Percentiles rank a stretch among this genome's conserved stretches.
Conservation (phyloP, 345 rosid species). For the Leavenworthia alabamica region DNA sequence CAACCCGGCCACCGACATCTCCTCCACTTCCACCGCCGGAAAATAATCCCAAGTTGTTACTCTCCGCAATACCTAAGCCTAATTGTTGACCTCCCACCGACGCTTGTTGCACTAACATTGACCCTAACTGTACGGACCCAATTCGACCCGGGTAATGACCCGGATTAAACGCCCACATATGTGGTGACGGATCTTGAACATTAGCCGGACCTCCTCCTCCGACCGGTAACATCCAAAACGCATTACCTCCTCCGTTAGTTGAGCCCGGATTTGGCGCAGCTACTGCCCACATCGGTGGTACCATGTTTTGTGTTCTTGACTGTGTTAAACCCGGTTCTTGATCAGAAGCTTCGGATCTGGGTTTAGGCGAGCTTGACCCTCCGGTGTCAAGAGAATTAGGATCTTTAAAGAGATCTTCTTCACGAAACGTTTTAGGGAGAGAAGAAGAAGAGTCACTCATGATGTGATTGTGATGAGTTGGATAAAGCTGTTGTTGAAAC, state of each 20-base stretch:
- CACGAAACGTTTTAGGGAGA: neutral
- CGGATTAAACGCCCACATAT: slow-evolving; percentile 57
- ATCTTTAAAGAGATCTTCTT: slow-evolving; percentile 21
- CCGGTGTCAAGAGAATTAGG: neutral
- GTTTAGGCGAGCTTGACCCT: slow-evolving; percentile 24
- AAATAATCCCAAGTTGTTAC: slow-evolving; percentile 39
- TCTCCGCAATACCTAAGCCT: slow-evolving; percentile 38
- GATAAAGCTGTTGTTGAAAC: slow-evolving; percentile 13
- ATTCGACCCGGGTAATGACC: slow-evolving; percentile 36
- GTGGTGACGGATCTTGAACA: slow-evolving; percentile 29
- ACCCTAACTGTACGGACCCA: slow-evolving; percentile 46
- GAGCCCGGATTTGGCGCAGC: slow-evolving; percentile 52
- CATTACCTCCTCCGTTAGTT: slow-evolving; percentile 40
- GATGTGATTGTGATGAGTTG: neutral
- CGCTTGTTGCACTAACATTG: slow-evolving; percentile 53
- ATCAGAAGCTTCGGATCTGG: slow-evolving; percentile 28
- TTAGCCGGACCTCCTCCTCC: slow-evolving; percentile 29
- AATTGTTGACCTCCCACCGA: slow-evolving; percentile 41
- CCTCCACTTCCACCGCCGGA: slow-evolving; percentile 12
- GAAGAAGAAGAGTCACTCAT: neutral
- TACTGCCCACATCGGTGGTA: slow-evolving; percentile 46
- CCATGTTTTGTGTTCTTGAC: slow-evolving; percentile 23
- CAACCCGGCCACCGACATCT: slow-evolving; percentile 24
- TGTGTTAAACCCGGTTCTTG: slow-evolving; percentile 36
- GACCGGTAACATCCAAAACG: slow-evolving; percentile 70